Evolutionary conservation across 164 flowering plant species (phyloP), one percentile per base, ranked within the genome.

Genomic region (Brasenia schreberi): DNA sequence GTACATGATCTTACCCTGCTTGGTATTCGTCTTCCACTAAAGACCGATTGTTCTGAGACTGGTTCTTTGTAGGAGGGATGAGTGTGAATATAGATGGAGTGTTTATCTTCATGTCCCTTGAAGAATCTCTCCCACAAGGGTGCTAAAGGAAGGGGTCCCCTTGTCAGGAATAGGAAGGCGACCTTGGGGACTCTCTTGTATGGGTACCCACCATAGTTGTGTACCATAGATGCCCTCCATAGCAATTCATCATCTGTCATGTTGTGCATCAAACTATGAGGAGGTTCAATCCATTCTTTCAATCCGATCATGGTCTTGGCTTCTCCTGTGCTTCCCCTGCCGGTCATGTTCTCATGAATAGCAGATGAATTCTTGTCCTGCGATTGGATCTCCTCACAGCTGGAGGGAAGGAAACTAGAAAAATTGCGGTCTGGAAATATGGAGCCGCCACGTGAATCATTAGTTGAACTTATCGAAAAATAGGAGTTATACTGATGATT

Each of bases 111-210:
- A 68, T 83, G 65, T 6, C 90, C 90, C 45, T 70, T 66, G 75
- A 83, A 85, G 74, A 85, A 85, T 52, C 66, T 72, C 71, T 85
- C 87, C 90, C 90, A 85, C 42, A 85, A 65, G 9, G 87, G 87
- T 43, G 84, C 87, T 73, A 85, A 45, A 14, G 72, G 23, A 45
- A 83, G 69, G 4, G 73, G 72, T 1, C 86, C 81, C 56, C 65
- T 81, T 1, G 79, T 75, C 77, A 83, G 64, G 73, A 83, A 85
- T 81, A 85, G 42, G 84, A 85, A 85, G 5, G 89, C 85, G 42
- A 85, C 78, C 71, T 85, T 83, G 0, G 84, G 86, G 0, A 70
- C 68, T 5, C 77, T 64, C n/a, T 70, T 60, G 64, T 68, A 77
- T 4, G 87, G 85, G 56, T 61, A 71, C 33, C 68, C 59, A 0